Conservation (phyloP, 768 basidiomycete species). For the Mycena rosella region DNA sequence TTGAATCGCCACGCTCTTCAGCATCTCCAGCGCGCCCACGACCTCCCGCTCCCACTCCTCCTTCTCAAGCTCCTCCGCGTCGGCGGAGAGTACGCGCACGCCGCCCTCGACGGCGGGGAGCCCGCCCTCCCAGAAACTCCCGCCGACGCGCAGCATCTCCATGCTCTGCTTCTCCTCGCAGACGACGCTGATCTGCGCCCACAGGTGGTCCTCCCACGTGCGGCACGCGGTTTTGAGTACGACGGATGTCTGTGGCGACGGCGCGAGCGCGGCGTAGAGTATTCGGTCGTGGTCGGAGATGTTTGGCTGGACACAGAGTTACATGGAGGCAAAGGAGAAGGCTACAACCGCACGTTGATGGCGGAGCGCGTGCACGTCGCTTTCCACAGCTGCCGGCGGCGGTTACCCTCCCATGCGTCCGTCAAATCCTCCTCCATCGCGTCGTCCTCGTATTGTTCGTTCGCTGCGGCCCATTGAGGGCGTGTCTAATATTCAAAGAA, state of each 20-base stretch:
- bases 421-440: constrained; percentile 60
- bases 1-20: constrained; percentile 68
- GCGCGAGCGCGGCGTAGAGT: constrained; percentile 88
- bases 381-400: constrained; percentile 88
- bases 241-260: constrained; percentile 72
- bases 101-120: constrained; percentile 59
- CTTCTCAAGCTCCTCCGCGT: constrained; percentile 48
- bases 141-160: constrained; percentile 75
- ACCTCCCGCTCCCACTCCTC: constrained; percentile 80
- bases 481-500: neutral
- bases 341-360: constrained; percentile 67
- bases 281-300: constrained; percentile 83
- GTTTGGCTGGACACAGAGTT: constrained; percentile 53
- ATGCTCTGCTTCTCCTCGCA: constrained; percentile 85
- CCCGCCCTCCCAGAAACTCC: constrained; percentile 87
- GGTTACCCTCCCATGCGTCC: constrained; percentile 80
- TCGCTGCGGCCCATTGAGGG: constrained; percentile 41
- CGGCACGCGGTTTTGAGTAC: constrained; percentile 81
- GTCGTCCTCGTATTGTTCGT: constrained; percentile 61
- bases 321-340: neutral
- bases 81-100: constrained; percentile 41
- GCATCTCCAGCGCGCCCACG: constrained; percentile 63
- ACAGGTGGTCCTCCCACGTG: constrained; percentile 96
- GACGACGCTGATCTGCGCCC: constrained; percentile 87
- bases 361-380: constrained; percentile 84